Evolutionary conservation across 345 rosid species (phyloP).

Genomic region (Murraya koenigii): DNA sequence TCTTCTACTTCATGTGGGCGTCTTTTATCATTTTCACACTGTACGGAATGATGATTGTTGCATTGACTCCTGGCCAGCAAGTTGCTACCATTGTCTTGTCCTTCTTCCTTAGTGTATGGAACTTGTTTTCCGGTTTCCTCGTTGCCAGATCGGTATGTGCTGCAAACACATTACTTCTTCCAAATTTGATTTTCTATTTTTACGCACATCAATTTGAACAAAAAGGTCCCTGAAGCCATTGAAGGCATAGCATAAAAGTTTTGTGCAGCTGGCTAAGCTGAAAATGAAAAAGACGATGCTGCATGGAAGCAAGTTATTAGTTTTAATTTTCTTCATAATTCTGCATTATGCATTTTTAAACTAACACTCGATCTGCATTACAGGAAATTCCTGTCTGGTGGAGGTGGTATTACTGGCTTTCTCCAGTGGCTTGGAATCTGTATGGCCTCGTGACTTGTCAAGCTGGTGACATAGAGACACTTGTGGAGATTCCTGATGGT

Average conservation of each 20-base stretch:
- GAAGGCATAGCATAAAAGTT: background rate
- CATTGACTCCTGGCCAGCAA: constrained; percentile 72
- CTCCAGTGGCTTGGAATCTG: constrained; percentile 82
- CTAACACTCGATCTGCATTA: background rate
- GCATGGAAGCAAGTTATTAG: background rate
- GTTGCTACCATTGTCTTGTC: constrained; percentile 69
- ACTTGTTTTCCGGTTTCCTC: constrained; percentile 83
- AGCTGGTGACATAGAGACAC: constrained; percentile 47
- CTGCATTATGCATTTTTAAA: background rate
- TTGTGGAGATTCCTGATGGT: constrained; percentile 40
- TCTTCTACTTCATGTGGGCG: constrained; percentile 57
- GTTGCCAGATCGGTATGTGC: constrained; percentile 57
- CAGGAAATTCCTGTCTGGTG: constrained; percentile 86
- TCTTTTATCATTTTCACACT: constrained; percentile 70
- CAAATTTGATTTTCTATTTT: background rate
- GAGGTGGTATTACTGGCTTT: constrained; percentile 91
- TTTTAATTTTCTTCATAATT: too few relatives aligned
- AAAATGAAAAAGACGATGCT: too few relatives aligned
- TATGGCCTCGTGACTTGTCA: constrained; percentile 73
- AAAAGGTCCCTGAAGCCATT: background rate
- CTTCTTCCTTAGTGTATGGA: constrained; percentile 84
- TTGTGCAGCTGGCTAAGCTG: background rate
- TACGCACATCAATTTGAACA: background rate
- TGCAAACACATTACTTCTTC: background rate
- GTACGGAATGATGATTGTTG: constrained; percentile 86